Conservation (phyloP, 768 basidiomycete genomes). For the Boletus eberwhitei region DNA sequence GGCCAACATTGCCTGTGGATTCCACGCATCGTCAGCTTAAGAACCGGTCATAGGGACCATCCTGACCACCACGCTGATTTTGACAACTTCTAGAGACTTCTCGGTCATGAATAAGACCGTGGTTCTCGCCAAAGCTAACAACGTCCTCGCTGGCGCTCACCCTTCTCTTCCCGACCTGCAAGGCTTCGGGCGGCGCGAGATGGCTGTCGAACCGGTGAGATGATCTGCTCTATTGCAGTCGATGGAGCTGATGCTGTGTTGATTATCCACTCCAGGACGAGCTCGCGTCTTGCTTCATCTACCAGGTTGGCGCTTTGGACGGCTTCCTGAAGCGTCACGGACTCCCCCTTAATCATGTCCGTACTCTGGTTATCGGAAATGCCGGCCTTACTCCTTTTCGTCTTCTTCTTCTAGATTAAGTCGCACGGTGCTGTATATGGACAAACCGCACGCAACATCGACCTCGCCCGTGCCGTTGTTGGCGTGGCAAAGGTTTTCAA, state of each 20-base stretch:
- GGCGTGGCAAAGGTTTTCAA: conserved; percentile 52
- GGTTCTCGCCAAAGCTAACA: conserved; percentile 49
- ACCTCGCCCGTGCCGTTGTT: conserved; percentile 53
- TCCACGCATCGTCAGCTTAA: conserved; percentile 53
- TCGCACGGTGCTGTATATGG: conserved; percentile 63
- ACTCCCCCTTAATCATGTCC: conserved; percentile 54
- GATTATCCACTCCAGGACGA: conserved; percentile 40
- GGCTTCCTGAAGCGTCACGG: conserved; percentile 57
- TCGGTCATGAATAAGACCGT: conserved; percentile 65
- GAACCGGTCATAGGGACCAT: background rate
- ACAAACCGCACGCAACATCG: conserved; percentile 52
- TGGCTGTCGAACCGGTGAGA: conserved; percentile 57
- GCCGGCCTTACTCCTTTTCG: background rate
- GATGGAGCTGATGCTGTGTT: background rate
- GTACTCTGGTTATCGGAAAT: conserved; percentile 5
- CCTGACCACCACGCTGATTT: background rate
- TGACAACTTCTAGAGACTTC: conserved; percentile 46
- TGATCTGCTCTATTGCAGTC: background rate
- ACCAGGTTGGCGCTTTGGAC: conserved; percentile 63
- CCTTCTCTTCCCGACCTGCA: conserved; percentile 59
- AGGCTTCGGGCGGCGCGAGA: conserved; percentile 64
- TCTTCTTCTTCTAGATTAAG: conserved; percentile 42
- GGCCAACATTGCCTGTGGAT: conserved; percentile 66
- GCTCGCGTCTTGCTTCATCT: conserved; percentile 54
- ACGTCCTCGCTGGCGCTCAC: conserved; percentile 63